Evolutionary conservation across 148 eudicot species (phyloP).

Genomic region (Persicaria maculosa): DNA sequence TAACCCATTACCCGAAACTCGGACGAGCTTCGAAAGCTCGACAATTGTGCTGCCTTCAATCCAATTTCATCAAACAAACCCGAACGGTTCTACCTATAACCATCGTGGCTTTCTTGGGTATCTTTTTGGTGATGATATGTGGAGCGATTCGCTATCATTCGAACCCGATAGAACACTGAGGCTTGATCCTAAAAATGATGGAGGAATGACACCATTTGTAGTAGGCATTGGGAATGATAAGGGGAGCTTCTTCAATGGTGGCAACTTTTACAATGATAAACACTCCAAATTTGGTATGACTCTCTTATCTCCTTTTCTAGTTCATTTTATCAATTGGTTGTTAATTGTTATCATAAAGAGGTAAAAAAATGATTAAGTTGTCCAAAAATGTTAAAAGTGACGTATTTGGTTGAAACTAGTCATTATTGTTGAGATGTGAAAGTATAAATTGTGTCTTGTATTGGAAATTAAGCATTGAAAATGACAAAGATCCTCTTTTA

Average conservation of each 20-base stretch:
- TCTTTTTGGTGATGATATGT: not conserved
- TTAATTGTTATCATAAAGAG: no score
- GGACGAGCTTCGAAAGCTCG: not conserved
- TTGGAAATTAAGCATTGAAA: no score
- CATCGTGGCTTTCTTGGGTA: not conserved
- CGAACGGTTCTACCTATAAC: not conserved
- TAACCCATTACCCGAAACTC: conserved; percentile 1
- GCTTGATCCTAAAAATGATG: not conserved
- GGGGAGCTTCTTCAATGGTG: not conserved
- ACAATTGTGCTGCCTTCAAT: not conserved
- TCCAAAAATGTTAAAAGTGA: no score
- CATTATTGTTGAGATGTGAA: no score
- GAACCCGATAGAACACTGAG: not conserved
- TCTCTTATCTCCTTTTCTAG: not conserved
- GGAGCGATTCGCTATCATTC: not conserved
- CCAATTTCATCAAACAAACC: not conserved
- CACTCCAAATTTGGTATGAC: not conserved
- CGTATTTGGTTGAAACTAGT: no score
- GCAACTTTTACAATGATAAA: not conserved
- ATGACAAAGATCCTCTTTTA: not conserved
- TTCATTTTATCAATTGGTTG: not conserved
- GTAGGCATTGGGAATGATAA: not conserved
- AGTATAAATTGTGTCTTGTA: no score
- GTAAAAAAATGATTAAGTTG: no score
- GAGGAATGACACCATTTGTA: not conserved